Percentiles rank a stretch among this genome's conserved stretches.
phyloP scores from a whole-genome alignment of 1,284 basidiomycete species.

The Butyriboletus appendiculatus region DNA sequence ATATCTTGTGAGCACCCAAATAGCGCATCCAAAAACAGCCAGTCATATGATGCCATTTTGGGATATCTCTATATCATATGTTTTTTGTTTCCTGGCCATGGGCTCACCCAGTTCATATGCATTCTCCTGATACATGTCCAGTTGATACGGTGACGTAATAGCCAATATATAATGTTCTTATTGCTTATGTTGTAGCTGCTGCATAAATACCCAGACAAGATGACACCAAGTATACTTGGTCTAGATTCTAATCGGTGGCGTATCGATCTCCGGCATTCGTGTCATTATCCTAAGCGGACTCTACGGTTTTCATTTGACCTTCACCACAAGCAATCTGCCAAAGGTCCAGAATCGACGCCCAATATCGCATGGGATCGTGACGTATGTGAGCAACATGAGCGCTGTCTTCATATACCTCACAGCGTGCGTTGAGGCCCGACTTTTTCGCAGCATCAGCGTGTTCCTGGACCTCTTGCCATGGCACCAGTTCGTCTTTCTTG shows the following conservation, averaged over 20 bases:
- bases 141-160: too few species aligned
- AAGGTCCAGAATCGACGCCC: constrained; percentile 23
- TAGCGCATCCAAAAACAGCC: too few species aligned
- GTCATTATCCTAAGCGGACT: neutral
- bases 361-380: constrained; percentile 41
- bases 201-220: too few species aligned
- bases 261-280: neutral
- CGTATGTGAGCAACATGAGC: constrained; percentile 59
- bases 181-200: too few species aligned
- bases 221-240: too few species aligned
- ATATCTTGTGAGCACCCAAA: too few species aligned
- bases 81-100: too few species aligned
- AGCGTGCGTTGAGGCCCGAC: constrained; percentile 40
- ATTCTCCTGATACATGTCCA: too few species aligned
- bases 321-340: constrained; percentile 25
- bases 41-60: too few species aligned
- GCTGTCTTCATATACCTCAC: constrained; percentile 47
- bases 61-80: too few species aligned
- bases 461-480: constrained; percentile 41
- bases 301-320: neutral
- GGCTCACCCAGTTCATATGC: too few species aligned
- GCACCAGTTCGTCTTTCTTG: constrained; percentile 47
- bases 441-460: constrained; percentile 41
- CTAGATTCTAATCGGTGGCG: neutral
- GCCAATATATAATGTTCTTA: too few species aligned